These are phyloP conservation scores for Torulaspora globosa DNA, from an alignment of 1,139 yeast species.

Conservation along the genomic window DNA sequence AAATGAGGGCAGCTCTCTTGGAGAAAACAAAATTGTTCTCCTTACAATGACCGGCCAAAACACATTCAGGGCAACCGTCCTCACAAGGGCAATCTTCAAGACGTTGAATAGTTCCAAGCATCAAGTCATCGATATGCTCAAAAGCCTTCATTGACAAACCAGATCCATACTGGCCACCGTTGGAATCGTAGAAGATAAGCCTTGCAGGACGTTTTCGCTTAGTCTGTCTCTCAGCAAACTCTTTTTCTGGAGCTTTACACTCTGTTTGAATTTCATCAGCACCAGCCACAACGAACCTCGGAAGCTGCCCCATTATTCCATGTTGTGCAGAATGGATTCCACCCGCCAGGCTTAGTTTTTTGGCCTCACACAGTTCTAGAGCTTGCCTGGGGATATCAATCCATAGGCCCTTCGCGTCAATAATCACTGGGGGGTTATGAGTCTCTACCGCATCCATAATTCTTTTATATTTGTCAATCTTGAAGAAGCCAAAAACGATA, in stretches of 20 bases:
- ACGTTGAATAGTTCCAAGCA: constrained; percentile 55
- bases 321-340: constrained; percentile 98
- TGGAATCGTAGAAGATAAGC: constrained; percentile 73
- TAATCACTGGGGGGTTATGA: constrained; percentile 73
- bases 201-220: constrained; percentile 78
- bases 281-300: constrained; percentile 60
- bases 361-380: constrained; percentile 52
- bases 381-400: constrained; percentile 70
- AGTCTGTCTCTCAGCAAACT: constrained; percentile 70
- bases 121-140: constrained; percentile 64
- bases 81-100: constrained; percentile 68
- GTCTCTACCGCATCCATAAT: constrained; percentile 92
- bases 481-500: constrained; percentile 87
- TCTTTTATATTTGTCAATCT: constrained; percentile 67
- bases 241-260: constrained; percentile 96
- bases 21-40: constrained; percentile 81
- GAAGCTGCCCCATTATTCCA: constrained; percentile 72
- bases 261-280: constrained; percentile 80
- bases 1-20: constrained; percentile 78
- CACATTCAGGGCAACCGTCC: constrained; percentile 86
- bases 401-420: constrained; percentile 82
- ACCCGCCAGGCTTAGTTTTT: constrained; percentile 69
- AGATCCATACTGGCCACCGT: constrained; percentile 73
- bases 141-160: constrained; percentile 79
- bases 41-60: constrained; percentile 68